phyloP scores from a whole-genome alignment of 2,329 filamentous ascomycete species.

The Sclerotinia minor region DNA sequence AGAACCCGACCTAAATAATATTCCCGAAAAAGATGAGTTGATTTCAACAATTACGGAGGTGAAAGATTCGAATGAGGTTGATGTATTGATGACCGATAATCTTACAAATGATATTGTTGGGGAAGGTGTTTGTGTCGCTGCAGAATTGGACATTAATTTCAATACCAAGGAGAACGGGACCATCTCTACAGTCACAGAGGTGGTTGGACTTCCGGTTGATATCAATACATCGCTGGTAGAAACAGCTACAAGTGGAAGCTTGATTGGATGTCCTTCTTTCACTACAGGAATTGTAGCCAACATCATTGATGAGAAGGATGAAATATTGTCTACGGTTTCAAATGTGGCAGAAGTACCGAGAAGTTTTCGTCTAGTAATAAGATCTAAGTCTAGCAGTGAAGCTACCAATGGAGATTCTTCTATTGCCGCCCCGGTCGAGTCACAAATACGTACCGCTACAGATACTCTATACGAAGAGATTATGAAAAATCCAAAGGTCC shows the following conservation, averaged over 20 bases:
- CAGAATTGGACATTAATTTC: not conserved
- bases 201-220: not conserved
- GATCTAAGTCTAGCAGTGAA: not conserved
- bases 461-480: not conserved
- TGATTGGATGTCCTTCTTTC: not conserved
- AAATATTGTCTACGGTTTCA: not conserved
- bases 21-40: not conserved
- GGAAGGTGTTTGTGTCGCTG: not conserved
- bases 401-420: not conserved
- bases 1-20: not conserved
- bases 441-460: not conserved
- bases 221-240: not conserved
- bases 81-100: not conserved
- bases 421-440: not conserved
- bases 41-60: not conserved
- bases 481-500: not conserved
- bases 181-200: not conserved
- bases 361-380: not conserved
- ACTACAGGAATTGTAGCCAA: not conserved
- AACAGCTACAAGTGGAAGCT: not conserved
- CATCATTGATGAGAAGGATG: not conserved
- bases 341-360: not conserved
- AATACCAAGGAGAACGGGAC: not conserved
- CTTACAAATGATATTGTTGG: not conserved
- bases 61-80: not conserved